phyloP scores from a whole-genome alignment of 306 rosid genomes.

The Prosopis cineraria region DNA sequence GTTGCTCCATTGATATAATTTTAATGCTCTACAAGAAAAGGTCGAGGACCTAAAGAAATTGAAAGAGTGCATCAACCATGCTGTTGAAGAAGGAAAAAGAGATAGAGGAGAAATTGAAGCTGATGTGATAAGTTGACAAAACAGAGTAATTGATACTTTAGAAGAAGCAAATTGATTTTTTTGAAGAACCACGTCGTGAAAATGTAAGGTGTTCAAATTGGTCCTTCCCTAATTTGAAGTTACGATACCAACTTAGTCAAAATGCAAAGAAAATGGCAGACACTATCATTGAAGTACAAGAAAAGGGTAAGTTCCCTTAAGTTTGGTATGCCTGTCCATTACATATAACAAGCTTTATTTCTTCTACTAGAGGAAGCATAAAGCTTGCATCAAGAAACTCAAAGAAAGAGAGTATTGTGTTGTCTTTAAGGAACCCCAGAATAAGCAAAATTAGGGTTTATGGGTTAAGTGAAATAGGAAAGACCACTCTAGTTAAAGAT shows the following conservation, averaged over 20 bases:
- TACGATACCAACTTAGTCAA: constrained; percentile 2
- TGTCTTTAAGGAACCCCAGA: fast-evolving
- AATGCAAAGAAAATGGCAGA: constrained; percentile 9
- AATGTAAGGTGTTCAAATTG: neutral
- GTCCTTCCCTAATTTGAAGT: constrained; percentile 14
- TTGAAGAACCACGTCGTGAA: neutral
- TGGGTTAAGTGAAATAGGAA: neutral
- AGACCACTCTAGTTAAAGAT: neutral
- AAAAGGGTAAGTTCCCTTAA: neutral
- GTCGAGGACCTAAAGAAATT: neutral
- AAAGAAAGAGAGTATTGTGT: neutral
- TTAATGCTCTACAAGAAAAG: no score
- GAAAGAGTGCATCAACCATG: neutral
- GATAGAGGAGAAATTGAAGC: neutral
- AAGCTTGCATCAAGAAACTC: neutral
- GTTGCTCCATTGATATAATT: no score
- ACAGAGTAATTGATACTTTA: neutral
- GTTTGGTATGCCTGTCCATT: no score
- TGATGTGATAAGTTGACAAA: neutral
- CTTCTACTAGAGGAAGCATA: neutral
- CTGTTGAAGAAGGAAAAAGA: neutral
- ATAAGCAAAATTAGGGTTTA: no score
- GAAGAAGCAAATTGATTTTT: neutral
- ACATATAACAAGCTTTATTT: no score
- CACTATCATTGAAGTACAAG: neutral